phyloP scores from a whole-genome alignment of 805 yeast species.

The Metschnikowia lachancei region DNA sequence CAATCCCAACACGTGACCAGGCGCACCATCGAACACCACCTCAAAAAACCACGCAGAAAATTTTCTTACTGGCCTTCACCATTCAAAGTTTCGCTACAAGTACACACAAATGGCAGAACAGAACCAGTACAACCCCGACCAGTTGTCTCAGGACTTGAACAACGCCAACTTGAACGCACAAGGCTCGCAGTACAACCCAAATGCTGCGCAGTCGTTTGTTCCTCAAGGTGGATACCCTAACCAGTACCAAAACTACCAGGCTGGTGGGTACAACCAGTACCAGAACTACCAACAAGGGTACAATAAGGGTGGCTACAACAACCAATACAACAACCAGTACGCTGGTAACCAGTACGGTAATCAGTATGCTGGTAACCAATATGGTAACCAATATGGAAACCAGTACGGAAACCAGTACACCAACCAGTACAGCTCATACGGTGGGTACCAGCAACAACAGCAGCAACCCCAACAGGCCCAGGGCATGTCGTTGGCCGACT shows the following conservation, averaged over 20 bases:
- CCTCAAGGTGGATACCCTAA: conserved; percentile 36
- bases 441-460: conserved; percentile 17
- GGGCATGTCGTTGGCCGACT: conserved; percentile 77
- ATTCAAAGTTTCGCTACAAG: not conserved
- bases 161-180: conserved; percentile 37
- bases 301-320: conserved; percentile 14
- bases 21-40: conserved; percentile 5
- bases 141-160: conserved; percentile 44
- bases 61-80: conserved; percentile 1
- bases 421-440: conserved; percentile 16
- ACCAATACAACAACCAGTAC: conserved; percentile 25
- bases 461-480: conserved; percentile 26
- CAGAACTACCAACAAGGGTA: conserved; percentile 14
- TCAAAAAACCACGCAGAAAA: conserved; percentile 5
- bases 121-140: conserved; percentile 36
- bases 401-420: conserved; percentile 26
- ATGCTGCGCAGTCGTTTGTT: conserved; percentile 48
- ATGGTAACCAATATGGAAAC: conserved; percentile 23
- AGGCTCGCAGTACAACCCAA: conserved; percentile 44
- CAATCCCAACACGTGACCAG: conserved; percentile 7
- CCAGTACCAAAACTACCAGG: conserved; percentile 14
- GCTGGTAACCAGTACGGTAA: conserved; percentile 7
- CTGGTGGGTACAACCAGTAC: conserved; percentile 13
- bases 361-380: conserved; percentile 22
- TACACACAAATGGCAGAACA: conserved; percentile 16